phyloP scores from a whole-genome alignment of 768 basidiomycete genomes.

The Daedaleopsis sinensis region DNA sequence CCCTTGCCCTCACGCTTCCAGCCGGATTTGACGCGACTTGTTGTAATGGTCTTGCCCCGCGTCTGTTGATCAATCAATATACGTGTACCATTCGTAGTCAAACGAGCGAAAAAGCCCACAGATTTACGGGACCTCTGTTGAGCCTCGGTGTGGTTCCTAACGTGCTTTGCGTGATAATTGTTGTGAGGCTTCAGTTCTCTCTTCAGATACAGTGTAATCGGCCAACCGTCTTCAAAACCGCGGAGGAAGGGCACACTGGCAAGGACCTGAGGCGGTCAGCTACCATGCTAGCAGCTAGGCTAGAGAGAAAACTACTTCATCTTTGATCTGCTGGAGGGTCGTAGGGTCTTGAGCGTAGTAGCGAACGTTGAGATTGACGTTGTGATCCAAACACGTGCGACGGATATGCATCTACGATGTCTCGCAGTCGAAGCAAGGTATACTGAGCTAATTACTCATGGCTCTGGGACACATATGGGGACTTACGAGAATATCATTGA shows the following conservation, averaged over 20 bases:
- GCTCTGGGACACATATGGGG: too few relatives aligned
- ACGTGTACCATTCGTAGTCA: too few relatives aligned
- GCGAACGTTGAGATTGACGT: too few relatives aligned
- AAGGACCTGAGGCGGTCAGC: background rate
- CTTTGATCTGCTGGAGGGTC: background rate
- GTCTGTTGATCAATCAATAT: too few relatives aligned
- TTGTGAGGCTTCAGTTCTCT: background rate
- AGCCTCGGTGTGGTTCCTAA: background rate
- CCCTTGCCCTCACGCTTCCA: too few relatives aligned
- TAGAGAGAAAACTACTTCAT: background rate
- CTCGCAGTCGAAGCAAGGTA: too few relatives aligned
- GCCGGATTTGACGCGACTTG: too few relatives aligned
- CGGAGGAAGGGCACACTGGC: background rate
- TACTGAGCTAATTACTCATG: too few relatives aligned
- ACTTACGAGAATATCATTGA: too few relatives aligned
- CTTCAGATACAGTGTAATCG: background rate
- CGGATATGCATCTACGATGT: too few relatives aligned
- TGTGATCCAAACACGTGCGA: too few relatives aligned
- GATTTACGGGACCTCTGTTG: background rate
- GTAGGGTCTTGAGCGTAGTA: background rate
- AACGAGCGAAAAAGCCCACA: background rate
- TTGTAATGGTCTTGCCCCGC: too few relatives aligned
- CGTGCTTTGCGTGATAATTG: background rate
- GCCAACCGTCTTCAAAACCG: conserved; percentile 3
- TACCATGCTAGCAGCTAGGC: background rate